A percentile compares a stretch with the other conserved stretches of the same genome.
These are phyloP conservation scores for Eucalyptus marginata DNA, from an alignment of 345 rosid genomes.

Conservation along the genomic window DNA sequence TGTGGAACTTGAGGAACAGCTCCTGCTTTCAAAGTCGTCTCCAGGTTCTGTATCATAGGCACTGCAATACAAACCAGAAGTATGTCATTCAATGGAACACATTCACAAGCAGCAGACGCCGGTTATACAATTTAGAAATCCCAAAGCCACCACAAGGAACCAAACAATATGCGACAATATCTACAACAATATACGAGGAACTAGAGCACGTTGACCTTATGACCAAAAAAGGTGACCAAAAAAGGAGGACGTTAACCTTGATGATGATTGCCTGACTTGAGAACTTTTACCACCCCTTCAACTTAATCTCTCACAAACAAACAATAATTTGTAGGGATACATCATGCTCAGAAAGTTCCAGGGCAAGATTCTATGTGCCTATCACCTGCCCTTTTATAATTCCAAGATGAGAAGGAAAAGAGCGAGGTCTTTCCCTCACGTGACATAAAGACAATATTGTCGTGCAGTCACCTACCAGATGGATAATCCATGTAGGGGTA, in stretches of 20 bases:
- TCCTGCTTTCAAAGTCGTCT: conserved; percentile 64
- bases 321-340: not conserved
- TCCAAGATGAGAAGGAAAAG: not conserved
- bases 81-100: not conserved
- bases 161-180: not conserved
- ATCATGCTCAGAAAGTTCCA: not conserved
- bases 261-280: not conserved
- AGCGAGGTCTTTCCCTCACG: not conserved
- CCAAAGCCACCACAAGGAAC: not conserved
- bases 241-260: not conserved
- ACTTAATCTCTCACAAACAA: not conserved
- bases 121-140: not conserved
- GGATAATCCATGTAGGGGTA: not conserved
- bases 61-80: conserved; percentile 20
- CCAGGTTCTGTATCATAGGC: conserved; percentile 93
- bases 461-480: not conserved
- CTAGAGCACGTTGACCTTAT: not conserved
- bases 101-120: not conserved
- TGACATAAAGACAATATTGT: not conserved
- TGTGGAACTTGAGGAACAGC: conserved; percentile 91
- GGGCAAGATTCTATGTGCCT: not conserved
- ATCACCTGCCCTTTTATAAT: not conserved
- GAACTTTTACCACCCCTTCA: not conserved
- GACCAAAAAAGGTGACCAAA: no score
- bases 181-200: not conserved